Percentiles rank a stretch among this genome's conserved stretches.
Conservation (phyloP, 176 grass and related monocot genomes). For the Hordeum vulgare region MorexV3_pseudomolecules_assembly NC_058522.1:116131445-116131944, state of each 20-base stretch:
- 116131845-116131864: constrained; percentile 11
- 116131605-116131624: background rate
- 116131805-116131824: background rate
- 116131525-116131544: constrained; percentile 21
- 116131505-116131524: constrained; percentile 13
- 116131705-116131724: constrained; percentile 35
- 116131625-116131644: background rate
- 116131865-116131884: constrained; percentile 23
- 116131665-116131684: background rate
- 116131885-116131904: constrained; percentile 31
- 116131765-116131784: constrained; percentile 18
- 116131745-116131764: background rate
- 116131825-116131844: constrained; percentile 1
- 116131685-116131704: constrained; percentile 20
- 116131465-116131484: constrained; percentile 32
- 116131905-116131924: background rate
- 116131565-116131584: constrained; percentile 9
- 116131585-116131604: constrained; percentile 25
- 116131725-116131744: constrained; percentile 25
- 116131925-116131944: too few species aligned
- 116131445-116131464: background rate
- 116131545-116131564: constrained; percentile 21
- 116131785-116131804: constrained; percentile 27
- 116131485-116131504: constrained; percentile 28
- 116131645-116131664: constrained; percentile 20